Percentiles rank a stretch among this genome's conserved stretches.
phyloP scores from a whole-genome alignment of 495 filamentous ascomycete species.

The Aspergillus indologenus region DNA sequence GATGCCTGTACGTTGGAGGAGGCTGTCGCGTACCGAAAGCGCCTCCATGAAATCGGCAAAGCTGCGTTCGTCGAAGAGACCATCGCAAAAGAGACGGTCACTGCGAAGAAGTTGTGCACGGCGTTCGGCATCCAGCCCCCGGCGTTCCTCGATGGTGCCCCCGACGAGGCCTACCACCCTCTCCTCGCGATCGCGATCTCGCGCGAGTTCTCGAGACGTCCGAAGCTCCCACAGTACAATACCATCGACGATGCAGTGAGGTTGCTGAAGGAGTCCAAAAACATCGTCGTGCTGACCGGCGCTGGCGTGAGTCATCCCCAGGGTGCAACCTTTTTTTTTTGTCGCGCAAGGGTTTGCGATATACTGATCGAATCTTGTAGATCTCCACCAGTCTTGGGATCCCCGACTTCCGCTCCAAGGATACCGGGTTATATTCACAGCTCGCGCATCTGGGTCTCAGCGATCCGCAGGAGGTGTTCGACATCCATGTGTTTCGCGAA shows the following conservation, averaged over 20 bases:
- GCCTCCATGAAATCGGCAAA: slow-evolving; percentile 71
- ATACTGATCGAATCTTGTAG: slow-evolving; percentile 27
- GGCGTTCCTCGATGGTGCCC: slow-evolving; percentile 67
- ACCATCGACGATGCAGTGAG: slow-evolving; percentile 81
- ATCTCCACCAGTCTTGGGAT: slow-evolving; percentile 73
- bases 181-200: slow-evolving; percentile 73
- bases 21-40: slow-evolving; percentile 61
- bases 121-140: slow-evolving; percentile 87
- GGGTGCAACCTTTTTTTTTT: not conserved
- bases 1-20: slow-evolving; percentile 74
- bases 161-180: slow-evolving; percentile 70
- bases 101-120: slow-evolving; percentile 80
- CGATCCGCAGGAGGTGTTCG: slow-evolving; percentile 94
- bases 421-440: slow-evolving; percentile 67
- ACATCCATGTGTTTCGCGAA: slow-evolving; percentile 78
- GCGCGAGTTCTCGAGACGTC: slow-evolving; percentile 78
- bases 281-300: slow-evolving; percentile 91
- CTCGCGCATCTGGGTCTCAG: slow-evolving; percentile 70
- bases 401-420: slow-evolving; percentile 66
- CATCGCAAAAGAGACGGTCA: slow-evolving; percentile 62
- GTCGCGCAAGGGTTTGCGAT: not conserved
- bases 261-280: slow-evolving; percentile 68
- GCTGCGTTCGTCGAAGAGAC: slow-evolving; percentile 72
- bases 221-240: slow-evolving; percentile 79
- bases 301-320: slow-evolving; percentile 60